Evolutionary conservation across 441 rosid genomes (phyloP), one percentile per base, ranked within the genome.

Genomic region (Erysimum cheiri): DNA sequence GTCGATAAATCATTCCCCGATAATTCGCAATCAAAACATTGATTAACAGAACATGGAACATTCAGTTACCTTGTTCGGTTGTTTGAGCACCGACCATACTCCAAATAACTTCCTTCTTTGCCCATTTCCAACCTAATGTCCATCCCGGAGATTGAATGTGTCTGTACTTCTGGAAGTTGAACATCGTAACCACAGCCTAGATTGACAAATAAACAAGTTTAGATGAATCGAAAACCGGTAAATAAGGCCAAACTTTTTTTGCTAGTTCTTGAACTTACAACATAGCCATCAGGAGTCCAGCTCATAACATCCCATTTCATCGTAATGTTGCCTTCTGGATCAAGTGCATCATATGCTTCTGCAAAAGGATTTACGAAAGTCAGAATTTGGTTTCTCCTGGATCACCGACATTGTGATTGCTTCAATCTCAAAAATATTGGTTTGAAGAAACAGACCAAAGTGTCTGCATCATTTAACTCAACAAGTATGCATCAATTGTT

Each of bases 231-330:
- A 58, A 56, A 69, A 36, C 22, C 19, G 4, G 6, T 50, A 13
- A 15, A 11, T 5, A 31, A 48, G 54, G 22, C 47, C 8, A 22
- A 11, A 59, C 5, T 63, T 41, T 35, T 22, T 31, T 59, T 28
- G 39, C 1, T 31, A 6, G 40, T 15, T 69, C 8, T 39, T 52
- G 11, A 60, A 82, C 95, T 87, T 78, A 87, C 95, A 63, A 89
- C 84, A 79, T 89, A 89, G 75, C 95, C 92, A 78, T 89, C 95
- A 47, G 92, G 85, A 66, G 81, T 84, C 92, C 92, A 89, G 72
- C 64, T 78, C 83, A 85, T 83, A 9, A 89, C 15, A 49, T 89
- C 95, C 92, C 92, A 89, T 83, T 82, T 89, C 69, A 89, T 83
- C 5, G 92, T 87, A 78, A 89, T 83, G 74, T 89, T 86, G 8